Evolutionary conservation across 2,329 filamentous ascomycete species (phyloP).

Genomic region (Neonectria sp.): DNA sequence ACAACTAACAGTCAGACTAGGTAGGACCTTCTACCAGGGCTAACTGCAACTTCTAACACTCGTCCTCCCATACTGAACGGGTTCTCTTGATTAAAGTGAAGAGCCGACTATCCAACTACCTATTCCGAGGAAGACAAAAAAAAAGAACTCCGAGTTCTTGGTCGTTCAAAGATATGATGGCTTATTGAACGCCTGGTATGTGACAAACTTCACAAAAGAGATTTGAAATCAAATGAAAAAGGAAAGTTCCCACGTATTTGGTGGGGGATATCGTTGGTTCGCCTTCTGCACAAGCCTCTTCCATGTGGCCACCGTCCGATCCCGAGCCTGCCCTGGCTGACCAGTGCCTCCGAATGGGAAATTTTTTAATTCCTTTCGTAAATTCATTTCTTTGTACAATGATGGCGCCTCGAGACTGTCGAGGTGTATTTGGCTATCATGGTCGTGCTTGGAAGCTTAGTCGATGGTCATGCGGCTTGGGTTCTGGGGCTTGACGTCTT

Average conservation of each 20-base stretch:
- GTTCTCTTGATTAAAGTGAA: not conserved
- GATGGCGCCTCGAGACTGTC: slow-evolving; percentile 22
- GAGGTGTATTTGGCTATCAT: slow-evolving; percentile 19
- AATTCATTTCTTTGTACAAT: slow-evolving; percentile 57
- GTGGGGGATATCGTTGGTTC: slow-evolving; percentile 48
- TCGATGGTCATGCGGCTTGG: slow-evolving; percentile 75
- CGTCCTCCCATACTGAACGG: not conserved
- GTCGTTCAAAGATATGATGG: slow-evolving; percentile 42
- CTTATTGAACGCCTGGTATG: slow-evolving; percentile 45
- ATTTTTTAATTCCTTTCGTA: slow-evolving; percentile 49
- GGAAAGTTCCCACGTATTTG: slow-evolving; percentile 41
- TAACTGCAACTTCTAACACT: slow-evolving; percentile 14
- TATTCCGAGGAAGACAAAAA: slow-evolving; percentile 25
- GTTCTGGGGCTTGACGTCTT: slow-evolving; percentile 70
- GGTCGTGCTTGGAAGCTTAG: slow-evolving; percentile 52
- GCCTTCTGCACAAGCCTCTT: slow-evolving; percentile 47
- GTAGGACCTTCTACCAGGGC: slow-evolving; percentile 13
- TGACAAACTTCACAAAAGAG: slow-evolving; percentile 38
- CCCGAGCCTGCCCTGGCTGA: slow-evolving; percentile 49
- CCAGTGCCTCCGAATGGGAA: slow-evolving; percentile 44
- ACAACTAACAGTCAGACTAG: slow-evolving; percentile 14
- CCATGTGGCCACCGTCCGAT: slow-evolving; percentile 44
- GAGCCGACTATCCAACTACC: slow-evolving; percentile 30
- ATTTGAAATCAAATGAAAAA: slow-evolving; percentile 36
- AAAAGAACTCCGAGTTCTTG: slow-evolving; percentile 41